Conservation (phyloP, 495 filamentous ascomycete species). For the Penicillium canariense region DNA sequence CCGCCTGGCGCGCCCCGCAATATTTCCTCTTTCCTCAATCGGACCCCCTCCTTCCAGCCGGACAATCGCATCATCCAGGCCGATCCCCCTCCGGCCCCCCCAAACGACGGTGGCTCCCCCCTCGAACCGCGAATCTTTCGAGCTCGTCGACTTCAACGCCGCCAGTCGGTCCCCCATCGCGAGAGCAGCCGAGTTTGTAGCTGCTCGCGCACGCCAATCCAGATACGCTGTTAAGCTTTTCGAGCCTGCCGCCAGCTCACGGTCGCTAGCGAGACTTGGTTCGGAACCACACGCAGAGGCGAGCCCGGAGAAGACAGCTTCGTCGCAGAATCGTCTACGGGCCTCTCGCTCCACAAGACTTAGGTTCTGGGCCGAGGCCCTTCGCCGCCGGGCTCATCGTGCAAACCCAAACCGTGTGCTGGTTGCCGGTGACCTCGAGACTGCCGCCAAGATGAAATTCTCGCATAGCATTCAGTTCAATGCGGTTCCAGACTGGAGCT, state of each 20-base stretch:
- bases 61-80: constrained; percentile 16
- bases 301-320: constrained; percentile 18
- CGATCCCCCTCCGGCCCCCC: constrained; percentile 21
- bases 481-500: constrained; percentile 98
- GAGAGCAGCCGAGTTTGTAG: constrained; percentile 2
- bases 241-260: constrained; percentile 14
- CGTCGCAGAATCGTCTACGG: constrained; percentile 10
- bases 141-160: constrained; percentile 39
- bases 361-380: constrained; percentile 41
- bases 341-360: constrained; percentile 26
- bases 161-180: constrained; percentile 12
- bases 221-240: constrained; percentile 1
- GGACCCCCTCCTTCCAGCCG: constrained; percentile 10
- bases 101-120: constrained; percentile 30
- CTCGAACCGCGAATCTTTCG: constrained; percentile 29
- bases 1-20: constrained; percentile 18
- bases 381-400: constrained; percentile 28
- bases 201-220: constrained; percentile 5
- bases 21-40: constrained; percentile 12
- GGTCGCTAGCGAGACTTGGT: constrained; percentile 11
- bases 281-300: not conserved
- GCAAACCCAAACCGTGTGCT: constrained; percentile 22
- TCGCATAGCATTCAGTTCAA: constrained; percentile 99
- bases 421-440: constrained; percentile 26
- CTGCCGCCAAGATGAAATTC: constrained; percentile 91